Base-by-base conservation (phyloP, 108 stramenopile genomes). In the Cylindrotheca fusiformis region DNA sequence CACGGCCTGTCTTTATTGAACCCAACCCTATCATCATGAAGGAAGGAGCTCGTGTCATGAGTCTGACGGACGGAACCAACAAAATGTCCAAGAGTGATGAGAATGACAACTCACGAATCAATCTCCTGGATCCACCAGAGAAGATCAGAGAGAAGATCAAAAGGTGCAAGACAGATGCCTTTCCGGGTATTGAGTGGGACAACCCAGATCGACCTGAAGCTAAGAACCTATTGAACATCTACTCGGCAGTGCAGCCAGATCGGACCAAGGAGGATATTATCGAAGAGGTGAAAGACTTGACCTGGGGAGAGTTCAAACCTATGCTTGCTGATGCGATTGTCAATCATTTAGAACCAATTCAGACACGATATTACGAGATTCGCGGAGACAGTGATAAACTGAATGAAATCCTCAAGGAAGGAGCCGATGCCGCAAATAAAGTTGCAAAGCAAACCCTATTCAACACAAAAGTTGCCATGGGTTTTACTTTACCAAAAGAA, bases 11-110 rank as follows among this genome's bases (percentile, higher is more conserved):
- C 24, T 98, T 98, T 68, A 69, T 82, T 21, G 96, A 95, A 69
- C 98, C 97, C 18, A 77, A 91, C 58, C 95, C 98, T 18, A 90
- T 99, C 72, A 98, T 98, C 62, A 90, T 95, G 29, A 95, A 95
- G 76, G 87, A 85, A 17, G 97, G 96, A 2, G 97, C 97, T 3
- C 95, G 99, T 5, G 81, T 99, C 26, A 99, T 99, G 99, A 93
- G 91, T 68, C 83, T 99, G 51, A 84, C 88, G 14, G 97, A 99
- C 60, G 98, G 97, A 5, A 92, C 79, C 21, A 76, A 66, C 29
- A 99, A 99, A 78, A 99, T 99, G 99, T 95, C 93, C 72, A 99
- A 99, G 74, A 81, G 79, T 22, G 98, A 97, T 57, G 80, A 93
- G 4, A 84, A 77, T 27, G 97, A 97, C 63, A 65, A 25, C 44